A percentile compares a stretch with the other conserved stretches of the same genome.
These are phyloP conservation scores for Gremmenia infestans DNA, from an alignment of 2,329 filamentous ascomycete genomes.

Conservation along the genomic window DNA sequence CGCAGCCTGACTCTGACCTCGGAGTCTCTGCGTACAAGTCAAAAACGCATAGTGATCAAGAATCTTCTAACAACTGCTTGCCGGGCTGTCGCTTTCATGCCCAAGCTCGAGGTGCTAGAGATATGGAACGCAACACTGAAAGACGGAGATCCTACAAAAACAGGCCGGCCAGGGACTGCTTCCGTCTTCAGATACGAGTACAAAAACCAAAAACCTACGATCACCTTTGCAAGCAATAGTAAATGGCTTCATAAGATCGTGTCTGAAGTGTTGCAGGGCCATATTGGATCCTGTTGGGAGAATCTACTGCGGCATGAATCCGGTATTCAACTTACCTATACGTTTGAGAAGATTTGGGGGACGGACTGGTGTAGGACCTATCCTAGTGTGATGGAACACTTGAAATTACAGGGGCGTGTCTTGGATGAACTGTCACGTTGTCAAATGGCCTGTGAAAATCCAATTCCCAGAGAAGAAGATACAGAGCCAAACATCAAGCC, in stretches of 20 bases:
- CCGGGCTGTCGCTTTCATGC: conserved; percentile 12
- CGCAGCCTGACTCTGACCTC: conserved; percentile 2
- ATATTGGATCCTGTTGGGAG: not conserved
- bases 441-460: not conserved
- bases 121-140: conserved; percentile 10
- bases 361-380: not conserved
- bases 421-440: not conserved
- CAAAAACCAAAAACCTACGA: conserved; percentile 6
- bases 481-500: not conserved
- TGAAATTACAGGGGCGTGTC: not conserved
- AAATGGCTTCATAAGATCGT: not conserved
- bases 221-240: conserved; percentile 8
- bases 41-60: not conserved
- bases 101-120: conserved; percentile 14
- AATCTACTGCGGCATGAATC: not conserved
- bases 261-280: not conserved
- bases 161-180: conserved; percentile 9
- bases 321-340: not conserved
- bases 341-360: not conserved
- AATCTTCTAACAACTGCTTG: not conserved
- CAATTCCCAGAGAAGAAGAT: not conserved
- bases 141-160: not conserved
- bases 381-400: not conserved
- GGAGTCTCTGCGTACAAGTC: not conserved
- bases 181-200: conserved; percentile 14